Conservation (phyloP, 208 protist species). For the Leishmania mexicana region DNA sequence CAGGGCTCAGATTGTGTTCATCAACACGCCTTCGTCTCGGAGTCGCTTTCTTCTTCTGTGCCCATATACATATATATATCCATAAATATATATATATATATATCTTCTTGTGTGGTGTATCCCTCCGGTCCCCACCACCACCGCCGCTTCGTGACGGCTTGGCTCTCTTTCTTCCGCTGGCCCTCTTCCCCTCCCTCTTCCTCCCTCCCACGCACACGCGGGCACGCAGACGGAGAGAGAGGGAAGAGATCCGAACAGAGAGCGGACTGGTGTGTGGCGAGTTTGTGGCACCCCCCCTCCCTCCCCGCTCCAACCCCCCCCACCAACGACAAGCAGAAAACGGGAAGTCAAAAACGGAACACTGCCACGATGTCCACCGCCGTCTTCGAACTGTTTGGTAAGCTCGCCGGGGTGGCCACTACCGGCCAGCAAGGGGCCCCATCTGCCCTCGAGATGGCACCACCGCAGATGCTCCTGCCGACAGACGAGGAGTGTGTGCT, state of each 20-base stretch:
- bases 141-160: too few species aligned
- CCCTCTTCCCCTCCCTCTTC: background rate
- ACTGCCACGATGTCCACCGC: conserved; percentile 16
- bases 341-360: background rate
- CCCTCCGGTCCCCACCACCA: too few species aligned
- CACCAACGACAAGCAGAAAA: too few species aligned
- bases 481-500: conserved; percentile 20
- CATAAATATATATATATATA: too few species aligned
- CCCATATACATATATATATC: background rate
- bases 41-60: background rate
- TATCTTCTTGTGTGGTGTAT: too few species aligned
- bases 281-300: background rate
- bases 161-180: background rate
- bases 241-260: background rate
- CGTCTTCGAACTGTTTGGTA: conserved; percentile 23
- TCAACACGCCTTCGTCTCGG: background rate
- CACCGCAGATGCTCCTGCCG: conserved; percentile 13
- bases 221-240: background rate
- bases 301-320: too few species aligned
- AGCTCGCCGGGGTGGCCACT: conserved; percentile 4
- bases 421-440: background rate
- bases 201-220: background rate
- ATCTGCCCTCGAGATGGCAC: conserved; percentile 1
- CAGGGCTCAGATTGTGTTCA: background rate
- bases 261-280: background rate